These are phyloP conservation scores for Anthoceros angustus DNA, from an alignment of 225 moss, liverwort and hornwort genomes.

Conservation along the genomic window DNA sequence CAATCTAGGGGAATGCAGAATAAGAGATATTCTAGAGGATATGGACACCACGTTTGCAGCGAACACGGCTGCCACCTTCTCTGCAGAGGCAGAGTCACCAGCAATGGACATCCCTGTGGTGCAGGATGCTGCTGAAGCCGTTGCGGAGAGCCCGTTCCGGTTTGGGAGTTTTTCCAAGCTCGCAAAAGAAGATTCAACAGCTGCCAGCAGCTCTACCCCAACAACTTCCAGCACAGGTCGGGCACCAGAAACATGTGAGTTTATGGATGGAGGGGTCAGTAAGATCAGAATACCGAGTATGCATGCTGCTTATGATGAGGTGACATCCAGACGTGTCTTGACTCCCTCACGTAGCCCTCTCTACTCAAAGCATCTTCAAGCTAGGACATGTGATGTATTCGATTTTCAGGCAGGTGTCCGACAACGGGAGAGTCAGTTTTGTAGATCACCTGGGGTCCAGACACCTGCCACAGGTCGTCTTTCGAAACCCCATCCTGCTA, in stretches of 20 bases:
- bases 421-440: background rate
- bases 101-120: too few species aligned
- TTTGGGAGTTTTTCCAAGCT: background rate
- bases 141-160: background rate
- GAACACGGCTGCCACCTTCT: too few species aligned
- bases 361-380: background rate
- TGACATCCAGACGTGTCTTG: background rate
- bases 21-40: too few species aligned
- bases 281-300: background rate
- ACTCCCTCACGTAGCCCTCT: background rate
- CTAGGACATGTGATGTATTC: background rate
- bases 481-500: background rate
- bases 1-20: background rate
- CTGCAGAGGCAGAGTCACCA: too few species aligned
- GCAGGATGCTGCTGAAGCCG: too few species aligned
- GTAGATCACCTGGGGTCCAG: background rate
- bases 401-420: background rate
- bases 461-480: background rate
- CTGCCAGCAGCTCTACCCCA: background rate
- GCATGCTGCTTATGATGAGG: background rate
- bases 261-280: background rate
- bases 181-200: background rate
- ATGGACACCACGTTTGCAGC: too few species aligned
- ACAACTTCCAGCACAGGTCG: background rate
- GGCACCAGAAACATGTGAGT: conserved; percentile 2